These are phyloP conservation scores for Coprinopsis strossmayeri DNA, from an alignment of 768 basidiomycete genomes.

Conservation along the genomic window DNA sequence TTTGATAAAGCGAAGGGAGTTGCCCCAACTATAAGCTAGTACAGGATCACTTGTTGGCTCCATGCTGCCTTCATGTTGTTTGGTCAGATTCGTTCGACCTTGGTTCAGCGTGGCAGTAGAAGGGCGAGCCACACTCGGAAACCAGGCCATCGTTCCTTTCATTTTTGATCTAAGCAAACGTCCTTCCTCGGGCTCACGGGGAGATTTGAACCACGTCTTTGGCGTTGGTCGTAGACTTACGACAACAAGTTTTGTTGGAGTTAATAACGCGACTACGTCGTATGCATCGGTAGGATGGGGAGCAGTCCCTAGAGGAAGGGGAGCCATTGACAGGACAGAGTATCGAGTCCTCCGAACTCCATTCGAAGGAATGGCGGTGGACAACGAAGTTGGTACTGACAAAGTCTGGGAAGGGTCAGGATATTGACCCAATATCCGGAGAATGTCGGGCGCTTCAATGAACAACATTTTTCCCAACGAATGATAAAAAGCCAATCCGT, in stretches of 20 bases:
- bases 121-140: conserved; percentile 47
- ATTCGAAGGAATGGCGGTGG: conserved; percentile 22
- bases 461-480: conserved; percentile 91
- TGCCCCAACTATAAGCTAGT: conserved; percentile 85
- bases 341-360: conserved; percentile 47
- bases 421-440: conserved; percentile 91
- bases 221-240: conserved; percentile 90
- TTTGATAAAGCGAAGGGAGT: conserved; percentile 53
- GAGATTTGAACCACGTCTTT: conserved; percentile 83
- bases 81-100: conserved; percentile 15
- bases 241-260: conserved; percentile 84
- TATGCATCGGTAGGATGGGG: conserved; percentile 75
- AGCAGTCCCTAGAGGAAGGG: conserved; percentile 73
- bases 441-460: conserved; percentile 89
- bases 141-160: conserved; percentile 75
- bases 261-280: conserved; percentile 79
- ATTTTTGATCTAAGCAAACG: conserved; percentile 34
- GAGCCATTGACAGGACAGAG: conserved; percentile 70
- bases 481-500: conserved; percentile 92
- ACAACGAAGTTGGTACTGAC: conserved; percentile 10
- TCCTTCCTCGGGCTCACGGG: conserved; percentile 46
- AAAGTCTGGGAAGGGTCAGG: conserved; percentile 35
- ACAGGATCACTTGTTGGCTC: conserved; percentile 43
- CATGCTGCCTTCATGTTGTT: conserved; percentile 5
- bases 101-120: conserved; percentile 16